Base-by-base conservation (phyloP, 2,329 filamentous ascomycete species). In the Lasiodiplodia theobromae region DNA sequence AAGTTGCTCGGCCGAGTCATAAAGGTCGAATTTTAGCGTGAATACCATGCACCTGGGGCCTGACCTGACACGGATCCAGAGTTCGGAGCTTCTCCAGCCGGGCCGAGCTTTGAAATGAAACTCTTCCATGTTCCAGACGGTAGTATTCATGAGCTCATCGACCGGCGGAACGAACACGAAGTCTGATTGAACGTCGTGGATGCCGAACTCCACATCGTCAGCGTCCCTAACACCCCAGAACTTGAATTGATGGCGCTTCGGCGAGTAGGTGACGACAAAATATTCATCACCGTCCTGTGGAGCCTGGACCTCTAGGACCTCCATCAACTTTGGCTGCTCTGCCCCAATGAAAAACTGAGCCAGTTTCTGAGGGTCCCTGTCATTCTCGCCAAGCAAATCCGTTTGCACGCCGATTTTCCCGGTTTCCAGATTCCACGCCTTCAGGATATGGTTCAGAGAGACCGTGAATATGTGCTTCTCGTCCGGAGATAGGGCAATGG, bases 161-260 rank as follows among this genome's bases (percentile, higher is more conserved):
- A 85, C 76, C 0, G 88, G 87, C 1, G 94, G 92, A 31, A 91
- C 85, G 38, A 96, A 83, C 14, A 86, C 83, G 8, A 82, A 76
- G 12, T 86, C 84, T 0, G 91, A 87, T 72, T 92, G 94, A 25
- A 93, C 82, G 73, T 96, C 93, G 71, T 89, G 86, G 16, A 96
- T 84, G 10, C 89, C 85, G 23, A 93, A 78, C 2, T 82, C 84
- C 71, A 81, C 72, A 73, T 82, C 71, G 73, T 91, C 85, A 73
- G 86, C 86, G 66, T 90, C 87, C 72, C 89, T 87, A 21, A 91
- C 87, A 66, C 88, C 87, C 93, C 94, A 99, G 77, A 99, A 94
- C 78, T 97, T 98, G 85, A 99, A 98, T 76, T 95, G 91, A 44
- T 96, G 88, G 37, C 94, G 92, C 71, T 96, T 89, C 0, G 96